Base-by-base conservation (phyloP, 148 eudicot genomes). In the Heliosperma pusillum region DNA sequence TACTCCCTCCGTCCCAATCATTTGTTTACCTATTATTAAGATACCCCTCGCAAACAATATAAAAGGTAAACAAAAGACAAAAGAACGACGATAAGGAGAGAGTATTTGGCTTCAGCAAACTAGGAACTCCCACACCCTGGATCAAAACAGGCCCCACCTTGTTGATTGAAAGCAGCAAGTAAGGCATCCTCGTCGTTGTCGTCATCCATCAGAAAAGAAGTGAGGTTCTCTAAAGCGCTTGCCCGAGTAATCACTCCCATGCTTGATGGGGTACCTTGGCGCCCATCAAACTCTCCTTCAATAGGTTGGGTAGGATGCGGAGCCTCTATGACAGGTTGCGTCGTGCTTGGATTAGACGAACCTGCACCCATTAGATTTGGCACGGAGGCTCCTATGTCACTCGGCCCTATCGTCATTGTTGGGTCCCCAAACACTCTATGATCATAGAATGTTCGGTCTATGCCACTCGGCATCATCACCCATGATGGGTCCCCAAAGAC, bases 81-180 rank as follows among this genome's bases (percentile, higher is more conserved):
- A 13, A 6, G n/a, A 11, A 12, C 11, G 8, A 25, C 11, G 5
- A 4, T 25, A 17, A 61, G 4, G 33, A 3, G 7, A 27, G 1
- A 42, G 40, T 27, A 13, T 3, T 0, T 16, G 15, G 40, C n/a
- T 40, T 2, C 25, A 56, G 19, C 42, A 71, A 29, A 19, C 50
- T 40, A 69, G 45, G 26, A 19, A 16, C 7, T 55, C 27, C 29
- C n/a, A n/a, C n/a, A n/a, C n/a, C n/a, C n/a, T n/a, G n/a, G n/a
- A n/a, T n/a, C n/a, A 47, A 61, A 70, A 25, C 50, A 45, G 22
- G 30, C 60, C 10, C 74, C 74, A 26, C 74, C 69, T 8, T 42
- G 50, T 20, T 5, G 47, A 11, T 69, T 24, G 26, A 7, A 44
- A 5, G 74, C 21, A 7, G 26, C 17, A 30, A n/a, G 3, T 2